Evolutionary conservation across 164 flowering plant genomes (phyloP).

Genomic region (Protea cynaroides): DNA sequence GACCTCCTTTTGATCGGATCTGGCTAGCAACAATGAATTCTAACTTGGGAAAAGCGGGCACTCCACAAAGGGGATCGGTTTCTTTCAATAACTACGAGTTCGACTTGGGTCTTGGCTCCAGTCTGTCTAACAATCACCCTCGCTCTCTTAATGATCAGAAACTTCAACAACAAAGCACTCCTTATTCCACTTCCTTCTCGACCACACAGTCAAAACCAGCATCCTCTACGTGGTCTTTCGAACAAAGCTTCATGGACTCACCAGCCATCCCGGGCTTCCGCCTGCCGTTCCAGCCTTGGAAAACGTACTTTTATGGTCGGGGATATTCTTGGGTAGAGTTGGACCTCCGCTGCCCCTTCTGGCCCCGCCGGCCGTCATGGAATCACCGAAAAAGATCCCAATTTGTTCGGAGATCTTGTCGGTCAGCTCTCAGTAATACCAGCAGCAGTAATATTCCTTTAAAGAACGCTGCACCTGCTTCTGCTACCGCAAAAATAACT

Average conservation of each 20-base stretch:
- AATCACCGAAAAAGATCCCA: slow-evolving; percentile 57
- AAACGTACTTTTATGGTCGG: slow-evolving; percentile 88
- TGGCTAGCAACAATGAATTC: slow-evolving; percentile 40
- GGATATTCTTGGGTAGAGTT: slow-evolving; percentile 80
- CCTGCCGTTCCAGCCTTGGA: no score
- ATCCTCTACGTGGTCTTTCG: slow-evolving; percentile 43
- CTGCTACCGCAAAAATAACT: slow-evolving; percentile 20
- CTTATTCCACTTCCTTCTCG: slow-evolving; percentile 20
- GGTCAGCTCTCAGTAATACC: slow-evolving; percentile 60
- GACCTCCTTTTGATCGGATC: no score
- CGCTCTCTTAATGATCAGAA: slow-evolving; percentile 43
- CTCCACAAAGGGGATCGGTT: slow-evolving; percentile 16
- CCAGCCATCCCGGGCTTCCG: slow-evolving; percentile 41
- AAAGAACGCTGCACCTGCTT: slow-evolving; percentile 75
- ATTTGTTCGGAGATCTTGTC: slow-evolving; percentile 81
- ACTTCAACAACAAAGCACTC: slow-evolving; percentile 17
- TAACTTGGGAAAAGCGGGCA: slow-evolving; percentile 31
- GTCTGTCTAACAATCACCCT: slow-evolving; percentile 31
- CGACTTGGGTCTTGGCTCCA: slow-evolving; percentile 55
- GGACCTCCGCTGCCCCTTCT: slow-evolving; percentile 39
- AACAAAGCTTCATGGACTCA: slow-evolving; percentile 85
- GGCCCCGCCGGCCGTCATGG: slow-evolving; percentile 28
- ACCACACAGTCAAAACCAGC: slow-evolving; percentile 24
- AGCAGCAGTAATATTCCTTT: slow-evolving; percentile 39
- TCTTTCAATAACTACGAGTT: slow-evolving; percentile 32